Percentiles rank a stretch among this genome's conserved stretches.
These are phyloP conservation scores for Clausena lansium DNA, from an alignment of 345 rosid genomes.

Conservation along the genomic window DNA sequence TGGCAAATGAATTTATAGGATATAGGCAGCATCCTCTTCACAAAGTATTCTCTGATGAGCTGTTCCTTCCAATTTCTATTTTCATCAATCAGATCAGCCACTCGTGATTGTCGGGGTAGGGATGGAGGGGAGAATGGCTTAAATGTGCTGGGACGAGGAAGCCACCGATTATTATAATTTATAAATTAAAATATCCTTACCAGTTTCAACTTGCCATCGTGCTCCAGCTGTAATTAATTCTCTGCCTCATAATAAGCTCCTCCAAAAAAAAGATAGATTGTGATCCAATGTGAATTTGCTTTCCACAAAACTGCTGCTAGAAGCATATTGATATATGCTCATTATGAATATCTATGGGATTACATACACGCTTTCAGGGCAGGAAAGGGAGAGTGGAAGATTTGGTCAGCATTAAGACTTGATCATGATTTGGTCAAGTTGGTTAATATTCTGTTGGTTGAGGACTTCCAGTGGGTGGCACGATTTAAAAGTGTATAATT, in stretches of 20 bases:
- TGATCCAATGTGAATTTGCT: background rate
- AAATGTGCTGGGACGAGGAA: background rate
- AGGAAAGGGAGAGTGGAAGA: too few species aligned
- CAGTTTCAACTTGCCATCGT: background rate
- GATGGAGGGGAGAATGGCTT: background rate
- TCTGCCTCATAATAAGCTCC: background rate
- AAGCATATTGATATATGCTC: too few species aligned
- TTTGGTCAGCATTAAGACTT: too few species aligned
- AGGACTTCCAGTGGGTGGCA: too few species aligned
- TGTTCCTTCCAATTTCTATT: background rate
- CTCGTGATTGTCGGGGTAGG: background rate
- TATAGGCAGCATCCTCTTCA: background rate
- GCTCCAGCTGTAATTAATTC: background rate
- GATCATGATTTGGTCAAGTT: too few species aligned
- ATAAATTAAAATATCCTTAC: background rate
- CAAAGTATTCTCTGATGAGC: background rate
- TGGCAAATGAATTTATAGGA: background rate
- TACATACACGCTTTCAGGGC: too few species aligned
- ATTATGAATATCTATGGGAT: too few species aligned
- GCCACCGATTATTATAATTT: background rate
- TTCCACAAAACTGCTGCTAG: background rate
- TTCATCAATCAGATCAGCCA: background rate
- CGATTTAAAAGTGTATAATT: too few species aligned
- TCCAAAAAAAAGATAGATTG: background rate
- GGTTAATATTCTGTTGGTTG: too few species aligned